Conservation (phyloP, 1,284 basidiomycete genomes). For the Gomphus bonarii region DNA sequence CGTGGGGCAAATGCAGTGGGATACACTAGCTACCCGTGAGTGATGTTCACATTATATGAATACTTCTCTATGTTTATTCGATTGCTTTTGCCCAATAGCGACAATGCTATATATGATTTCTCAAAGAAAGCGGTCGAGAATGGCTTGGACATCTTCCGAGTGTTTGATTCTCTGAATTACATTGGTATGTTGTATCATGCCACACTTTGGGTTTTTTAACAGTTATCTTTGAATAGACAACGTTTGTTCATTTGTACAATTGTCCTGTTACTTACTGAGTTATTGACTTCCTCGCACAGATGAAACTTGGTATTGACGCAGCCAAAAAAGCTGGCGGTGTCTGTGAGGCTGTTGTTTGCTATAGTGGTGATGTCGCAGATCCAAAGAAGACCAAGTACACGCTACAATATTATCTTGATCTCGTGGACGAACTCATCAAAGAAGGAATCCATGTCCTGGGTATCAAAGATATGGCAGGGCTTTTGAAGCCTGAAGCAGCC, state of each 20-base stretch:
- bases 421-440: conserved; percentile 86
- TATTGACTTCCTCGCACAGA: conserved; percentile 32
- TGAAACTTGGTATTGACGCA: conserved; percentile 95
- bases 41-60: conserved; percentile 10
- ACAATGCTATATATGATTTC: conserved; percentile 99
- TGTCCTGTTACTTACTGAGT: background rate
- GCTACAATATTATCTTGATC: conserved; percentile 94
- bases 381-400: conserved; percentile 98
- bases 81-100: conserved; percentile 34
- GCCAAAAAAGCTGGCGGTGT: conserved; percentile 99
- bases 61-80: background rate
- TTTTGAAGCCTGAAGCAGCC: conserved; percentile 93
- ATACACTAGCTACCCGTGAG: conserved; percentile 96
- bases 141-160: conserved; percentile 95
- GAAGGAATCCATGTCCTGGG: conserved; percentile 97
- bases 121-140: conserved; percentile 98
- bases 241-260: conserved; percentile 7
- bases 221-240: conserved; percentile 13
- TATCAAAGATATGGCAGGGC: conserved; percentile 99
- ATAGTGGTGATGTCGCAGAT: conserved; percentile 95
- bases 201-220: background rate
- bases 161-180: conserved; percentile 99
- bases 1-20: conserved; percentile 99
- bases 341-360: conserved; percentile 95
- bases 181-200: conserved; percentile 52